Evolutionary conservation across 495 filamentous ascomycete genomes (phyloP).

Genomic region (Sabuloglossum arenarium): DNA sequence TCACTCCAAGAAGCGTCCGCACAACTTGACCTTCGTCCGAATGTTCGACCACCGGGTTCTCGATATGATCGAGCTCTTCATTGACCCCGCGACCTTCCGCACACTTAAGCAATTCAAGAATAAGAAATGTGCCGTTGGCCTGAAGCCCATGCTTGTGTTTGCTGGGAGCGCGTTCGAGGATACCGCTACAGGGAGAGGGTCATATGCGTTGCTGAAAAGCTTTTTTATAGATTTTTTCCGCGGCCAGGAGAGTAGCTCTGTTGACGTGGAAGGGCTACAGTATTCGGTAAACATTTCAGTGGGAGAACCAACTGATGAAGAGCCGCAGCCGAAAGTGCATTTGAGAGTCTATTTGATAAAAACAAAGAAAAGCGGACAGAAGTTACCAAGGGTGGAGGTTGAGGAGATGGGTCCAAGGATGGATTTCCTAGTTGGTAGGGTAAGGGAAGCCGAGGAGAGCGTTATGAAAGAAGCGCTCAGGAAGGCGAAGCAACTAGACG

Average conservation of each 20-base stretch:
- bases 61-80: constrained; percentile 77
- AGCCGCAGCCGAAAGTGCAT: constrained; percentile 47
- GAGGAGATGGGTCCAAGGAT: constrained; percentile 92
- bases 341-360: constrained; percentile 65
- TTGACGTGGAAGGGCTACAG: constrained; percentile 87
- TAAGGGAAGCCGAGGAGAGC: constrained; percentile 51
- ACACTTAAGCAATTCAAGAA: constrained; percentile 60
- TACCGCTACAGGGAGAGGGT: constrained; percentile 31
- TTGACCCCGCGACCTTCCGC: constrained; percentile 46
- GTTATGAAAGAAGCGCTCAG: constrained; percentile 80
- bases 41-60: constrained; percentile 69
- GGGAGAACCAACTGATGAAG: constrained; percentile 39
- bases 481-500: constrained; percentile 52
- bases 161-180: constrained; percentile 69
- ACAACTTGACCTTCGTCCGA: constrained; percentile 64
- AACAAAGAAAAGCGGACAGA: constrained; percentile 72
- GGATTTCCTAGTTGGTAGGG: constrained; percentile 72
- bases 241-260: constrained; percentile 46
- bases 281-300: constrained; percentile 67
- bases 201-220: constrained; percentile 67
- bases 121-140: constrained; percentile 56
- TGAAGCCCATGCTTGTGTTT: constrained; percentile 77
- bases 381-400: constrained; percentile 72
- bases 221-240: constrained; percentile 83
- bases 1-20: constrained; percentile 81